These are phyloP conservation scores for Hericium erinaceus DNA, from an alignment of 768 basidiomycete species.

Conservation along the genomic window DNA sequence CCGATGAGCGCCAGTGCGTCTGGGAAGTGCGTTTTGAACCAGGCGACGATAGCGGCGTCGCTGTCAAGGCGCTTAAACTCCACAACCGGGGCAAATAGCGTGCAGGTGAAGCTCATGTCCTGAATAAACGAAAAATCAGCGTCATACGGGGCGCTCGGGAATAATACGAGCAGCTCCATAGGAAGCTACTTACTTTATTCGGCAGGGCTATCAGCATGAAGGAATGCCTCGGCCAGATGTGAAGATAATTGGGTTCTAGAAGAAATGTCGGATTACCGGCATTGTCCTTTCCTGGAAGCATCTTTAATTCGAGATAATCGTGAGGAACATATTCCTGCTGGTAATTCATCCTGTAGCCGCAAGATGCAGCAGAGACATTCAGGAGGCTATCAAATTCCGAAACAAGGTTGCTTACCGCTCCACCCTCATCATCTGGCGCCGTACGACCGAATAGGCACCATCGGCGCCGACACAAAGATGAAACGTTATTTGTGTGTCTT, in stretches of 20 bases:
- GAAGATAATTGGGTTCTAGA: constrained; percentile 91
- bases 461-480: constrained; percentile 88
- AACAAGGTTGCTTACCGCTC: constrained; percentile 53
- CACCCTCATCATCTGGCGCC: constrained; percentile 92
- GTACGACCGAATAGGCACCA: constrained; percentile 86
- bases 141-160: constrained; percentile 9
- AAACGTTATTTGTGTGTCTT: constrained; percentile 43
- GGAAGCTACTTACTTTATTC: constrained; percentile 67
- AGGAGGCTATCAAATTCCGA: constrained; percentile 17
- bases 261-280: constrained; percentile 61
- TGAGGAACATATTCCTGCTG: constrained; percentile 92
- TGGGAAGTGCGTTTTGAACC: constrained; percentile 81
- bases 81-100: constrained; percentile 80
- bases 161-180: background rate
- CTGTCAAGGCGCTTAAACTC: constrained; percentile 62
- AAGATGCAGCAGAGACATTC: background rate
- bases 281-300: constrained; percentile 67
- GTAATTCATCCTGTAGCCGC: constrained; percentile 73
- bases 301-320: constrained; percentile 93
- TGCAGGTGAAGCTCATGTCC: constrained; percentile 98
- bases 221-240: constrained; percentile 98
- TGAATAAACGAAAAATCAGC: constrained; percentile 5
- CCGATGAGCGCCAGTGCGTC: constrained; percentile 86
- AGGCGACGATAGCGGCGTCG: constrained; percentile 47
- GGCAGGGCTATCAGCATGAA: constrained; percentile 99